These are phyloP conservation scores for Microdochium trichocladiopsis DNA, from an alignment of 2,329 filamentous ascomycete species.

Conservation along the genomic window DNA sequence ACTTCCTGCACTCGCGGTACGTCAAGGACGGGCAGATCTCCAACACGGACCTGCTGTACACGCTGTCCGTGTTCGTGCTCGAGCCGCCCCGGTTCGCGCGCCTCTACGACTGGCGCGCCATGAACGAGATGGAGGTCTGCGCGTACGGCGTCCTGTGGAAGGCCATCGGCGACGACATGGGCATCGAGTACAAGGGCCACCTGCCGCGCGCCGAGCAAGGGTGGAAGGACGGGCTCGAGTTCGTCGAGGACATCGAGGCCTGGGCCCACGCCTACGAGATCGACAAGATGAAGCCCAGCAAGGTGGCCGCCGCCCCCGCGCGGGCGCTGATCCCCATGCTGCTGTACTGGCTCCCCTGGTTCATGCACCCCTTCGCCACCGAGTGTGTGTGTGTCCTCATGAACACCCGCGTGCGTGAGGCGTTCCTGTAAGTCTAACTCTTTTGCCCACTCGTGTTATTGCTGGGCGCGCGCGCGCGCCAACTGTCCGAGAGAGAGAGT, in stretches of 20 bases:
- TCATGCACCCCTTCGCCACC: constrained; percentile 35
- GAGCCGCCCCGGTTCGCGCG: constrained; percentile 59
- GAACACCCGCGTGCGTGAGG: constrained; percentile 54
- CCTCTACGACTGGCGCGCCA: constrained; percentile 61
- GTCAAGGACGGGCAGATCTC: constrained; percentile 23
- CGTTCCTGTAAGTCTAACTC: constrained; percentile 53
- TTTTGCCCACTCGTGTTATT: neutral
- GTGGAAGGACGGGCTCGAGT: constrained; percentile 45
- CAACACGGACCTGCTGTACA: constrained; percentile 30
- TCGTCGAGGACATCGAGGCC: constrained; percentile 36
- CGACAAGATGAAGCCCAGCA: constrained; percentile 46
- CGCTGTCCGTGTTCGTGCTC: constrained; percentile 50
- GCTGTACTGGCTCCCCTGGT: constrained; percentile 42
- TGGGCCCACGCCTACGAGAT: constrained; percentile 53
- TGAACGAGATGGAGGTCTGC: constrained; percentile 61
- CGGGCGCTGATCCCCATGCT: constrained; percentile 54
- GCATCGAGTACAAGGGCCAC: constrained; percentile 42
- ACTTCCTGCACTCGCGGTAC: constrained; percentile 28
- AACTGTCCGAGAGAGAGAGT: no score
- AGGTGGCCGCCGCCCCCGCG: constrained; percentile 43
- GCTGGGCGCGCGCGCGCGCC: no score
- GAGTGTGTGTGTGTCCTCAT: constrained; percentile 52
- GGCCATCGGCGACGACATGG: constrained; percentile 62
- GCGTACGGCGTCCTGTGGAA: constrained; percentile 67
- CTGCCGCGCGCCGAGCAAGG: constrained; percentile 20